Evolutionary conservation across 495 filamentous ascomycete species (phyloP), one percentile per base, ranked within the genome.

Genomic region (Neurospora africana): DNA sequence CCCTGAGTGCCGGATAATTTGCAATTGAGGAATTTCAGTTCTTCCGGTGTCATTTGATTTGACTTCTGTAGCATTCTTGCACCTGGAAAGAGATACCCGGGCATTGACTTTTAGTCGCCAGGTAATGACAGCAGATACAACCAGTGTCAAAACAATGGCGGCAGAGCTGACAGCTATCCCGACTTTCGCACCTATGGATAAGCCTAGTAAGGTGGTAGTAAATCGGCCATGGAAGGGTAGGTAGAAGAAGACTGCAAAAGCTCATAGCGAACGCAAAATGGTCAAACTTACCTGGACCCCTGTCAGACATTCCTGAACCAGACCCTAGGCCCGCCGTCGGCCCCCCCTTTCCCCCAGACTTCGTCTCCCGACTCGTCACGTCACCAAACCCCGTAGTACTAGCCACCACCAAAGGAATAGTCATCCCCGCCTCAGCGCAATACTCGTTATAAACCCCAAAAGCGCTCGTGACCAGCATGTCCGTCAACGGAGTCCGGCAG

Each of bases 391-490:
- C 15, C 2, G 53, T 17, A 7, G 53, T 17, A 61, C 53, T 61
- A 15, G 53, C 23, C 53, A 33, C 53, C 23, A 30, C 53, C 53
- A 30, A 58, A 58, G 47, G 47, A 30, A 58, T 27, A 30, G 11
- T 27, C 53, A 61, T 61, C 13, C 53, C 53, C 53, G 6, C 53
- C 23, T 61, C 13, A 1, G 15, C 13, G 61, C 71, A 75, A 43
- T 75, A 75, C 8, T n/a, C 23, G 39, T 69, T 68, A 43, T 75
- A 75, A 15, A 72, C 44, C 0, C 4, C 17, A 7, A 53, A 21
- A 9, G 58, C 72, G 36, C 69, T 68, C 23, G 69, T 68, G 13
- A 70, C 27, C 7, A 33, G 27, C 6, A 15, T 17, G 11, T 38
- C 17, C 11, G 37, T 58, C 9, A 35, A 17, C 19, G 70, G 36